Evolutionary conservation across 1,284 basidiomycete species (phyloP).

Genomic region (Microbotryum lychnidis-dioicae): DNA sequence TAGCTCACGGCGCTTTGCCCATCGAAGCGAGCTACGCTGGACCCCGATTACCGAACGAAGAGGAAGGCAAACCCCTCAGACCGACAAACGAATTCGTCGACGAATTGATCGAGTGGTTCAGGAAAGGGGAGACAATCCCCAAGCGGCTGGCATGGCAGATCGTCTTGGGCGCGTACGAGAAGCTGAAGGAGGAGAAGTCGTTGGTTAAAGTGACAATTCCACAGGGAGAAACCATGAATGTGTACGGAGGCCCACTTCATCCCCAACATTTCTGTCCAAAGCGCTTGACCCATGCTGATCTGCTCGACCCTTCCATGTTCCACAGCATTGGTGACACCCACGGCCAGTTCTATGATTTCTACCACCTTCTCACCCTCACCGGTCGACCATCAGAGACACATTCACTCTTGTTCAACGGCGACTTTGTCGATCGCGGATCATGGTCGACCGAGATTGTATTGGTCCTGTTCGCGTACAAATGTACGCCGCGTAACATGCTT

Average conservation of each 20-base stretch:
- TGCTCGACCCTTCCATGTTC: not conserved
- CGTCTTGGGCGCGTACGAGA: conserved; percentile 71
- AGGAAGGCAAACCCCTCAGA: conserved; percentile 42
- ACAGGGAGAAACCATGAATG: conserved; percentile 73
- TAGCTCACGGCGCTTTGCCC: conserved; percentile 58
- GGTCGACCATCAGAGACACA: conserved; percentile 73
- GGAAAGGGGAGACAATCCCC: conserved; percentile 76
- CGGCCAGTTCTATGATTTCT: conserved; percentile 88
- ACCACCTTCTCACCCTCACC: conserved; percentile 79
- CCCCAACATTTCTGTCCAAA: too few species aligned
- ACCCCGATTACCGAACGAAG: conserved; percentile 48
- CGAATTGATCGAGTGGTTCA: conserved; percentile 85
- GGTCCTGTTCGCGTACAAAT: conserved; percentile 92
- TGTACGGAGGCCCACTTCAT: conserved; percentile 47
- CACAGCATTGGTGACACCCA: conserved; percentile 21
- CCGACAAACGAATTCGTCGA: conserved; percentile 73
- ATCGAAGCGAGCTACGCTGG: conserved; percentile 61
- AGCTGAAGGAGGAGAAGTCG: conserved; percentile 68
- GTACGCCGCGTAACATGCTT: conserved; percentile 37
- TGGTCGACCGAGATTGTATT: conserved; percentile 97
- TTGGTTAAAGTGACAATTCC: conserved; percentile 70
- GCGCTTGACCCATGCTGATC: not conserved
- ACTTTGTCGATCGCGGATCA: conserved; percentile 93
- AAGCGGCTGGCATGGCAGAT: conserved; percentile 86
- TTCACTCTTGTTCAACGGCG: conserved; percentile 85